A percentile compares a stretch with the other conserved stretches of the same genome.
Conservation (phyloP, 2,329 filamentous ascomycete genomes). For the Scolecobasidium constrictum region DNA sequence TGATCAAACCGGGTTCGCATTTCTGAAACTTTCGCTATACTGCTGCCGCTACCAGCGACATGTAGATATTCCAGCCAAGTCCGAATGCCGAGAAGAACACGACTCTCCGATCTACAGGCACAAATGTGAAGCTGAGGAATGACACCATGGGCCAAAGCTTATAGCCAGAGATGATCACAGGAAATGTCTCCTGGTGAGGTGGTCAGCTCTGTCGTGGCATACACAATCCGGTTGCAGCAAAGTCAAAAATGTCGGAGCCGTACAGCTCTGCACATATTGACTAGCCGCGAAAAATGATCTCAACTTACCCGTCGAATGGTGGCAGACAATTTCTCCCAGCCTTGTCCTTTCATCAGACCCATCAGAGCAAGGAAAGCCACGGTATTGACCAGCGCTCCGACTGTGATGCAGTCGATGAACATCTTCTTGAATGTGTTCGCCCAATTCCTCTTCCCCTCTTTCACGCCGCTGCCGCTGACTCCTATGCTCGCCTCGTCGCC, state of each 20-base stretch:
- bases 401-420: constrained; percentile 52
- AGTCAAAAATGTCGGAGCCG: no score
- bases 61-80: constrained; percentile 62
- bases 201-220: no score
- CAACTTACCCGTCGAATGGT: constrained; percentile 22
- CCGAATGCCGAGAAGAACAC: constrained; percentile 60
- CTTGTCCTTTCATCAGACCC: constrained; percentile 34
- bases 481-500: neutral
- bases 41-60: constrained; percentile 38
- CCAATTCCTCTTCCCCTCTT: constrained; percentile 32
- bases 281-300: constrained; percentile 18
- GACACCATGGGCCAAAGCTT: constrained; percentile 64
- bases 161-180: constrained; percentile 57
- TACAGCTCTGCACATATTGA: no score
- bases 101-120: constrained; percentile 60
- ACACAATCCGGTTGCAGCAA: no score
- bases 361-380: constrained; percentile 51
- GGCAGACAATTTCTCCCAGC: constrained; percentile 17
- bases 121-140: constrained; percentile 57
- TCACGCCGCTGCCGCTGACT: constrained; percentile 17
- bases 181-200: constrained; percentile 13
- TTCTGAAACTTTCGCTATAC: no score
- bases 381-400: constrained; percentile 55
- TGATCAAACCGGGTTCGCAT: no score
- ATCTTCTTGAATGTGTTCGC: constrained; percentile 58